Evolutionary conservation across 177 flowering plant genomes (phyloP), one percentile per base, ranked within the genome.

Genomic region (Vitis hybrid): DNA sequence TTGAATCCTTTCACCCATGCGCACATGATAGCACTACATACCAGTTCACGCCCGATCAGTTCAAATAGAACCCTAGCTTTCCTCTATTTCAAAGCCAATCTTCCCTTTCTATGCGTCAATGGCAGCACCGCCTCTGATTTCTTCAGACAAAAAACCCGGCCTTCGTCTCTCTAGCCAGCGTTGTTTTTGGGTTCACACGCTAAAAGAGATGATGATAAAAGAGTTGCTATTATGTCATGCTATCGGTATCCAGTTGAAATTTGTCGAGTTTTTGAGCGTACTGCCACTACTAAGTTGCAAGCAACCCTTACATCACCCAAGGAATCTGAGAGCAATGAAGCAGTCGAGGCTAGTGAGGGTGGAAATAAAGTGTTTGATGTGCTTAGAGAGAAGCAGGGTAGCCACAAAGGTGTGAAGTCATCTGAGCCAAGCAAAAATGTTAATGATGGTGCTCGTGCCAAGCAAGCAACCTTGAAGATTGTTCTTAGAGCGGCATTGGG

Each of bases 161-260:
- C 21, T 19, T 19, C 21, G 21, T 19, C 21, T 19, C 1, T 19
- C 21, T 19, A 19, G 21, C 21, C 0, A 0, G 21, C 0, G 1
- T 19, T 19, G 21, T 19, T 19, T 19, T 19, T 19, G 21, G 21
- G 21, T 19, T 19, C 21, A 19, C 21, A 19, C 1, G 21, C 1
- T 19, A 19, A 19, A 19, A 93, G 99, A 81, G 99, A 95, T 79
- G 99, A 95, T 80, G 92, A 93, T 69, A 95, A 95, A 79, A 98
- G 98, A 13, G 69, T 93, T 70, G 93, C 97, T 52, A 93, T 95
- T 66, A 95, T 95, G 99, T 91, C 99, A 64, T 91, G 97, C 11
- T 98, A 95, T 77, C 96, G 86, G 4, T 95, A 95, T 81, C 98
- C 99, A 18, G 76, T 85, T 57, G 99, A 95, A 79, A 74, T 83